Conservation (phyloP, 768 basidiomycete species). For the Cyclocybe aegerita region DNA sequence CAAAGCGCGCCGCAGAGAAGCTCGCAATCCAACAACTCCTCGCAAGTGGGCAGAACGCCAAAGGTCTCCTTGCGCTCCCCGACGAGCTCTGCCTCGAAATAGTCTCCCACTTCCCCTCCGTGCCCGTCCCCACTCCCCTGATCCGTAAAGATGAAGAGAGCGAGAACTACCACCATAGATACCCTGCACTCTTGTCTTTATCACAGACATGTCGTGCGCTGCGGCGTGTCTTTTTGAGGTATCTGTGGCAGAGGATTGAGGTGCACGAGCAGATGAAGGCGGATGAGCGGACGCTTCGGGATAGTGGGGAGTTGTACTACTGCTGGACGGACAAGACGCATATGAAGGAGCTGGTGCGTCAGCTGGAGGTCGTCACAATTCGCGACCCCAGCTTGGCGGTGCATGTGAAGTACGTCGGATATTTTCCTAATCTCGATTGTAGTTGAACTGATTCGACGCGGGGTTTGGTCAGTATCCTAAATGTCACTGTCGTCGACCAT, state of each 20-base stretch:
- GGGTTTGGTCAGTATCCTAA: constrained; percentile 10
- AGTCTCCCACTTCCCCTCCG: background rate
- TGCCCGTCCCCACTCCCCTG: no score
- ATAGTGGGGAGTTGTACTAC: constrained; percentile 4
- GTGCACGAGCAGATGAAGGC: constrained; percentile 2
- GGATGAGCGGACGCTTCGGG: background rate
- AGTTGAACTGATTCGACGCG: no score
- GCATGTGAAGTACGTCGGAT: constrained; percentile 10
- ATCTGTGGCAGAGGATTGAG: constrained; percentile 12
- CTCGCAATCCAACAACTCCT: no score
- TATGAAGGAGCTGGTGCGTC: constrained; percentile 8
- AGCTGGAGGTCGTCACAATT: constrained; percentile 22
- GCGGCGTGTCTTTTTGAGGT: constrained; percentile 5
- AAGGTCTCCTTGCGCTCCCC: no score
- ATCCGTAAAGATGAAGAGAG: no score
- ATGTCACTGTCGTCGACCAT: constrained; percentile 12
- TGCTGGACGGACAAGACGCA: constrained; percentile 3
- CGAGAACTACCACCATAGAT: no score
- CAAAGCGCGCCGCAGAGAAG: no score
- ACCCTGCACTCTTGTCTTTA: background rate
- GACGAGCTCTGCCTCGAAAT: no score
- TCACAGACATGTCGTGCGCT: constrained; percentile 11
- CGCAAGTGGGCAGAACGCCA: no score
- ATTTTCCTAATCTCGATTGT: no score
- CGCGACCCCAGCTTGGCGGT: constrained; percentile 16